phyloP scores from a whole-genome alignment of 257 asterid species.

The Echium plantagineum region DNA sequence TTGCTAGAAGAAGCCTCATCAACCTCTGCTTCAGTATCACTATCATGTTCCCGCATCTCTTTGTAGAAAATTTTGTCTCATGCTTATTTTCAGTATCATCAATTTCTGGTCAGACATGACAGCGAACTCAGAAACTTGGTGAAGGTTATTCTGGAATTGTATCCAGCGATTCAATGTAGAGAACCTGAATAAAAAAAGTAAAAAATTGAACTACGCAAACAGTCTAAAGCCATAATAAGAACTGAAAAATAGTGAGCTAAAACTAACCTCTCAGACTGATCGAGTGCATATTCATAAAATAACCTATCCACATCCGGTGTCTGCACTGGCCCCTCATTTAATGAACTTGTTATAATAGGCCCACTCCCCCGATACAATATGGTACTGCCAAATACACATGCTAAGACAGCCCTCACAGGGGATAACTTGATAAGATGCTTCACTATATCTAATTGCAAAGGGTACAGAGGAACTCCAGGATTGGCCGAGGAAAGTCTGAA shows the following conservation, averaged over 20 bases:
- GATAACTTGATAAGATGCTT: constrained; percentile 91
- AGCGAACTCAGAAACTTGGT: constrained; percentile 88
- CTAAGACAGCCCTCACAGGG: constrained; percentile 90
- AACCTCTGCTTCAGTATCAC: constrained; percentile 83
- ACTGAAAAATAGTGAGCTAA: constrained; percentile 11
- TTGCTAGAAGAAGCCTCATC: constrained; percentile 53
- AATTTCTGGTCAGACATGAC: constrained; percentile 52
- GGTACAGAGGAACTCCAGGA: constrained; percentile 79
- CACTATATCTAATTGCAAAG: constrained; percentile 81
- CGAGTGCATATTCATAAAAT: constrained; percentile 89
- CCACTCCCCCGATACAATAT: constrained; percentile 74
- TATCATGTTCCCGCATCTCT: constrained; percentile 78
- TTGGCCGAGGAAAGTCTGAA: constrained; percentile 79
- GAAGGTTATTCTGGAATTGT: constrained; percentile 95
- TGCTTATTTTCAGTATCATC: constrained; percentile 35
- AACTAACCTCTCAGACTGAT: constrained; percentile 90
- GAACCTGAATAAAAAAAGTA: constrained; percentile 43
- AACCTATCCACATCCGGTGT: constrained; percentile 69
- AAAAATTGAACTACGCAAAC: constrained; percentile 13
- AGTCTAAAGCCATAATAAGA: constrained; percentile 9
- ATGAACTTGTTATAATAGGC: constrained; percentile 56
- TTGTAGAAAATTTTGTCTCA: constrained; percentile 44
- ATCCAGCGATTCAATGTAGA: constrained; percentile 98
- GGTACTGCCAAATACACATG: constrained; percentile 93
- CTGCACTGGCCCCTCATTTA: constrained; percentile 45